phyloP scores from a whole-genome alignment of 1,284 basidiomycete genomes.

The Pulveroboletus sp. region DNA sequence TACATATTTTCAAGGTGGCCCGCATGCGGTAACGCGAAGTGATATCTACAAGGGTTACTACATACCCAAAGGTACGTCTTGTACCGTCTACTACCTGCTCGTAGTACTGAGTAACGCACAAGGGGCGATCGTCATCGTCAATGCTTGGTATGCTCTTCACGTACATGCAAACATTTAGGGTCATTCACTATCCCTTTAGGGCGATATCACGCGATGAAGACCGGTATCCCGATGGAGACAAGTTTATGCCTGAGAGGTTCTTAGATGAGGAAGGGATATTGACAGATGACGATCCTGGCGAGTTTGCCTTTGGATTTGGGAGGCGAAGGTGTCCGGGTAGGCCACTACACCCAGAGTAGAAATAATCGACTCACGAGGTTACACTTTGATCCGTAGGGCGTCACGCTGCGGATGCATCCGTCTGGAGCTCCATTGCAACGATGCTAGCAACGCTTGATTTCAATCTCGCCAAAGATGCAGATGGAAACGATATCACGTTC shows the following conservation, averaged over 20 bases:
- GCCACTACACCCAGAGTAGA: neutral
- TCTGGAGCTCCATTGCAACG: conserved; percentile 23
- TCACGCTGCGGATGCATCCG: conserved; percentile 19
- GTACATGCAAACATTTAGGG: too few species aligned
- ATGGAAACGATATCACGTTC: conserved; percentile 16
- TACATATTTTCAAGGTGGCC: conserved; percentile 3
- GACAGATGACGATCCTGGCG: conserved; percentile 11
- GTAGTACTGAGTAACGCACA: neutral
- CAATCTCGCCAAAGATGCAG: conserved; percentile 12
- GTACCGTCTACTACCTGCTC: neutral
- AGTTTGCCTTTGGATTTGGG: conserved; percentile 25
- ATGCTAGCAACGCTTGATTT: conserved; percentile 25
- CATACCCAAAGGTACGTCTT: conserved; percentile 27
- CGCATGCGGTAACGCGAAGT: conserved; percentile 4
- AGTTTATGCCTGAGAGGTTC: conserved; percentile 27
- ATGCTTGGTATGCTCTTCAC: conserved; percentile 18
- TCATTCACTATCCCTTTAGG: conserved; percentile 5
- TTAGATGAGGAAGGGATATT: conserved; percentile 15
- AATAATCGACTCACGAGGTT: neutral
- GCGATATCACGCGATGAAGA: conserved; percentile 20
- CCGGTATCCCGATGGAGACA: conserved; percentile 15
- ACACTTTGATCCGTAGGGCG: conserved; percentile 15
- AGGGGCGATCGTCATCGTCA: conserved; percentile 16
- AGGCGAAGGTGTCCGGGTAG: conserved; percentile 22
- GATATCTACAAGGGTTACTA: conserved; percentile 22